Evolutionary conservation across 441 rosid genomes (phyloP).

Genomic region (Arabidopsis hybrid): DNA sequence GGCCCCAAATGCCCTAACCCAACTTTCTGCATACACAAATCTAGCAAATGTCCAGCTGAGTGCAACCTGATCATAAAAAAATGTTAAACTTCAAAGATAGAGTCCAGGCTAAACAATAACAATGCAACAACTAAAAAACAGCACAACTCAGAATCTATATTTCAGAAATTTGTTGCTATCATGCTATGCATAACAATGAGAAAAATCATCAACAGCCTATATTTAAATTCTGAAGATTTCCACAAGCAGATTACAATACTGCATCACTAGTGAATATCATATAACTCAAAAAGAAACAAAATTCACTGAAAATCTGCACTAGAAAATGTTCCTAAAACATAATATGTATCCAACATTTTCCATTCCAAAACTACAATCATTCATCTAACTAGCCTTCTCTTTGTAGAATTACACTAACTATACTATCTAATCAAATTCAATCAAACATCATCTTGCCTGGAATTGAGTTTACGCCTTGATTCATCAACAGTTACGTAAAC

Average conservation of each 20-base stretch:
- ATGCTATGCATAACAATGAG: not conserved
- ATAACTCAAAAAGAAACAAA: not conserved
- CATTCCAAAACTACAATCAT: conserved; percentile 9
- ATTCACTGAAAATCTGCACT: not conserved
- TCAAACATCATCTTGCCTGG: conserved; percentile 54
- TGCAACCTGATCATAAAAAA: conserved; percentile 59
- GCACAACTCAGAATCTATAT: not conserved
- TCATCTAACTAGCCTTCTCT: not conserved
- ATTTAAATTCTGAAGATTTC: not conserved
- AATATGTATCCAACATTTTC: not conserved
- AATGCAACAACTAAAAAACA: not conserved
- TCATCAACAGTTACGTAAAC: conserved; percentile 67
- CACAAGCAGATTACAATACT: not conserved
- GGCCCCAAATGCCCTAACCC: conserved; percentile 77
- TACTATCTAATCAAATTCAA: not conserved
- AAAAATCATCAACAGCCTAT: not conserved
- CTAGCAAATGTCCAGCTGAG: conserved; percentile 90
- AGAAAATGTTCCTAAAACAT: not conserved
- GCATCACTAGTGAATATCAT: not conserved
- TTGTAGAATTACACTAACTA: too few species aligned
- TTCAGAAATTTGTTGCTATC: not conserved
- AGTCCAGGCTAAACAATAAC: not conserved
- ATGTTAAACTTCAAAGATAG: not conserved
- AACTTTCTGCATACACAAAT: conserved; percentile 61
- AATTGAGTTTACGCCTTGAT: conserved; percentile 69